These are phyloP conservation scores for Coemansia umbellata DNA, from an alignment of 192 early-diverging fungal species.

Conservation along the genomic window DNA sequence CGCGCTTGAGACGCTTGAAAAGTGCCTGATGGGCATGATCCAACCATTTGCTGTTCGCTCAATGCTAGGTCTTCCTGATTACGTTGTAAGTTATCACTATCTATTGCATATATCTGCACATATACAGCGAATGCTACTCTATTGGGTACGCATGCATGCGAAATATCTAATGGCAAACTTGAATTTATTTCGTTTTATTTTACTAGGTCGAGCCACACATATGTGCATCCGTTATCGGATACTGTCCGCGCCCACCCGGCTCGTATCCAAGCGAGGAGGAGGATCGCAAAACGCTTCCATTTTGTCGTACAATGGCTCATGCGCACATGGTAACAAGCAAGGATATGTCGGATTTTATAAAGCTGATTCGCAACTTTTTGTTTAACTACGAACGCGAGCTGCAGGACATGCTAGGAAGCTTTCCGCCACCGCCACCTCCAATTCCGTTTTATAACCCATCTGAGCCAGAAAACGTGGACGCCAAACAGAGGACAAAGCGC, in stretches of 20 bases:
- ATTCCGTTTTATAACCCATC: conserved; percentile 14
- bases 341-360: conserved; percentile 38
- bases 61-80: conserved; percentile 28
- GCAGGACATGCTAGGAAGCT: conserved; percentile 41
- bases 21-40: conserved; percentile 50
- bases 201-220: conserved; percentile 46
- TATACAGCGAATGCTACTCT: neutral
- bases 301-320: conserved; percentile 45
- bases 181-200: no score
- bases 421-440: conserved; percentile 42
- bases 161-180: neutral
- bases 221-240: conserved; percentile 45
- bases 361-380: conserved; percentile 45
- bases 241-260: conserved; percentile 42
- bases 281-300: conserved; percentile 45
- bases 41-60: conserved; percentile 40
- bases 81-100: conserved; percentile 19
- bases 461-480: neutral
- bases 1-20: conserved; percentile 49
- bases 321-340: conserved; percentile 39
- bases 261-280: conserved; percentile 34
- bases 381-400: conserved; percentile 50
- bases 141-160: no score
- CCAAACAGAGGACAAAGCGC: neutral
- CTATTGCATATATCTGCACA: neutral